Evolutionary conservation across 163 green algal genomes (phyloP).

Genomic region (Botryococcus braunii): DNA sequence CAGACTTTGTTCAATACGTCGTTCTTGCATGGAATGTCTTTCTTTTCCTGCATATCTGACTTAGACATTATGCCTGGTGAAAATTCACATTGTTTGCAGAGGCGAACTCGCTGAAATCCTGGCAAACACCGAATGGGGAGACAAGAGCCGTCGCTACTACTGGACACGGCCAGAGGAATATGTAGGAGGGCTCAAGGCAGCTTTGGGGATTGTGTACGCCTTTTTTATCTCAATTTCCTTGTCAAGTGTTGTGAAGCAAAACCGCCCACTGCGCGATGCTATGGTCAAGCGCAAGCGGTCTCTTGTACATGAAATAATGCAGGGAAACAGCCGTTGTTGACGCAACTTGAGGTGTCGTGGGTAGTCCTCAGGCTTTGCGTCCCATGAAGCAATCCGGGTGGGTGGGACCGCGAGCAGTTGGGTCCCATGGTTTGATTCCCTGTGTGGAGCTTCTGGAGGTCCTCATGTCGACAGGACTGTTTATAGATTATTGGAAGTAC

Average conservation of each 20-base stretch:
- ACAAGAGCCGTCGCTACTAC: slow-evolving; percentile 71
- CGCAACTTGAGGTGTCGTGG: too few relatives aligned
- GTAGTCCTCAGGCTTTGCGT: too few relatives aligned
- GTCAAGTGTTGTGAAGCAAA: not conserved
- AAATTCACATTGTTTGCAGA: slow-evolving; percentile 21
- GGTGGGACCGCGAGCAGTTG: too few relatives aligned
- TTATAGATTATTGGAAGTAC: too few relatives aligned
- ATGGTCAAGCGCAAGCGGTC: not conserved
- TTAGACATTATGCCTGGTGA: not conserved
- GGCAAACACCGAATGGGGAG: slow-evolving; percentile 47
- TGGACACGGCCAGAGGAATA: slow-evolving; percentile 74
- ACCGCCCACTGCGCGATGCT: not conserved
- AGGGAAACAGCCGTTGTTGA: too few relatives aligned
- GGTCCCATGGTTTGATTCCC: too few relatives aligned
- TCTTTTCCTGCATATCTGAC: not conserved
- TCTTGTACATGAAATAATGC: not conserved
- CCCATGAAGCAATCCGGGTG: too few relatives aligned
- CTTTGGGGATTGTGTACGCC: slow-evolving; percentile 68
- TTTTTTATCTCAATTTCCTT: not conserved
- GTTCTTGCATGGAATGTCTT: not conserved
- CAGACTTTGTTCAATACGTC: not conserved
- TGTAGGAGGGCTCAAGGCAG: slow-evolving; percentile 48
- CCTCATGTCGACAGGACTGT: too few relatives aligned
- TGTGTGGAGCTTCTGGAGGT: too few relatives aligned
- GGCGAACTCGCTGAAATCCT: slow-evolving; percentile 47